These are phyloP conservation scores for Corrigiola litoralis DNA, from an alignment of 179 eudicot species.

Conservation along the genomic window DNA sequence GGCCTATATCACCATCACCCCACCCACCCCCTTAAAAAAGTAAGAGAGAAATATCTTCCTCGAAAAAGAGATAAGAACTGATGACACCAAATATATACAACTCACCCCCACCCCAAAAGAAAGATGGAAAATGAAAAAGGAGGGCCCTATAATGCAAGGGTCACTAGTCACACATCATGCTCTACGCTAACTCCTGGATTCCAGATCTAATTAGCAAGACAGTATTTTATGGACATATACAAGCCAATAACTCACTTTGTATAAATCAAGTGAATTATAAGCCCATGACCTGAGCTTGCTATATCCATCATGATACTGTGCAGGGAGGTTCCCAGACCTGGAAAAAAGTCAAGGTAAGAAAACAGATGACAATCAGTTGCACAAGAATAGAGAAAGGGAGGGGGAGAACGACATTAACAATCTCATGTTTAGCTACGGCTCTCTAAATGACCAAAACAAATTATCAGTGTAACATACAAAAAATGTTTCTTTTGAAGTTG, in stretches of 20 bases:
- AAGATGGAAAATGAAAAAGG: background rate
- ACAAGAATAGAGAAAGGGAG: too few relatives aligned
- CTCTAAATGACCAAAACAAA: background rate
- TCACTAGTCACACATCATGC: background rate
- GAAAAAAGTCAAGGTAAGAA: constrained; percentile 14
- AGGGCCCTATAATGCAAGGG: background rate
- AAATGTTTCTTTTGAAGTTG: too few relatives aligned
- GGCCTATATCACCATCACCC: too few relatives aligned
- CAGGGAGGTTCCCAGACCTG: constrained; percentile 77
- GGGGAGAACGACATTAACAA: background rate
- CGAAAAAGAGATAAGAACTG: too few relatives aligned
- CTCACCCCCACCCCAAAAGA: background rate
- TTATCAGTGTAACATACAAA: background rate
- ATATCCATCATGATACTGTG: constrained; percentile 81
- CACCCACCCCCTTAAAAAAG: background rate
- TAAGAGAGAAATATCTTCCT: too few relatives aligned
- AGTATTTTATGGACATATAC: too few relatives aligned
- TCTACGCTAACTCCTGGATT: too few relatives aligned
- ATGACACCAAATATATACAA: too few relatives aligned
- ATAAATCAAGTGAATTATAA: constrained; percentile 74
- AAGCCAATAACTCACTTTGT: too few relatives aligned
- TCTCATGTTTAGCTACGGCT: background rate
- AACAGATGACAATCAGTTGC: background rate
- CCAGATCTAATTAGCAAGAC: background rate
- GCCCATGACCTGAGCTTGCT: constrained; percentile 95